These are phyloP conservation scores for Cladophialophora psammophila DNA, from an alignment of 2,329 filamentous ascomycete genomes.

Conservation along the genomic window DNA sequence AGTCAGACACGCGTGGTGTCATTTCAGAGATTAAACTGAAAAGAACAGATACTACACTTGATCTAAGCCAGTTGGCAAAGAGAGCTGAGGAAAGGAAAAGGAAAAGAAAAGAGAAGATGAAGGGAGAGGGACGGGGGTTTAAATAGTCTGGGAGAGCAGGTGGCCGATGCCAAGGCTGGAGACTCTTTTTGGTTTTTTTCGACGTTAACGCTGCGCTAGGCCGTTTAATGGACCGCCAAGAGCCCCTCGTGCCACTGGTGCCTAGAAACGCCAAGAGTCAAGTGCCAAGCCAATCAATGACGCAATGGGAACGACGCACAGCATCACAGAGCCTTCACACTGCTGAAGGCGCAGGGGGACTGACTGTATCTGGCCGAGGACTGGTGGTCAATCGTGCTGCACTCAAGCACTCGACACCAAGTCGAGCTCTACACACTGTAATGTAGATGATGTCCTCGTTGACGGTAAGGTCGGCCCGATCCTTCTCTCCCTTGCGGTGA, in stretches of 20 bases:
- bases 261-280: neutral
- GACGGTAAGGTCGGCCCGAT: neutral
- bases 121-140: neutral
- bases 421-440: neutral
- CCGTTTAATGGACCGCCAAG: neutral
- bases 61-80: conserved; percentile 64
- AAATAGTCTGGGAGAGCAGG: neutral
- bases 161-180: neutral
- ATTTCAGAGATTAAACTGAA: conserved; percentile 97
- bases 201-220: neutral
- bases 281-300: too few species aligned
- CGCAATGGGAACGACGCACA: too few species aligned
- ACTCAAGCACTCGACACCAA: neutral
- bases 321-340: too few species aligned
- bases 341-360: too few species aligned
- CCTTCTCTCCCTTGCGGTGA: neutral
- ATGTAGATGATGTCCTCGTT: neutral
- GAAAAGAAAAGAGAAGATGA: neutral
- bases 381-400: neutral
- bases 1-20: conserved; percentile 71
- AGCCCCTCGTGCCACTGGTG: neutral
- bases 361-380: neutral
- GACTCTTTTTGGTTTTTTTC: neutral
- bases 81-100: conserved; percentile 17
- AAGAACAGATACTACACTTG: conserved; percentile 97